phyloP scores from a whole-genome alignment of 805 yeast species.

The Teunomyces panamensis region DNA sequence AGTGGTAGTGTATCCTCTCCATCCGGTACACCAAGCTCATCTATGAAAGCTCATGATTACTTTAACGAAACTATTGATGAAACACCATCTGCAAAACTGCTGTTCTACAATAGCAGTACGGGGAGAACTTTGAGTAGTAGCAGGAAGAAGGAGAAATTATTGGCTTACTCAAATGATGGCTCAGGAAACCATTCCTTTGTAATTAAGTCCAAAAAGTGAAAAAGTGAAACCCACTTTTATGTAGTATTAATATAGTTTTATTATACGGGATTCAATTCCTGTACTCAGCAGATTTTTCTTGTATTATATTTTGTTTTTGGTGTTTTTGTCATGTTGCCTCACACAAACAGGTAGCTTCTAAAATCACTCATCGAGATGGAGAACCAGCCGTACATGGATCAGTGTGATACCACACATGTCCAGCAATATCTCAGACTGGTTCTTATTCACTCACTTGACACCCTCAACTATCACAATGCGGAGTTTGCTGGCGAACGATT shows the following conservation, averaged over 20 bases:
- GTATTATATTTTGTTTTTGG: background rate
- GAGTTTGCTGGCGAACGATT: conserved; percentile 84
- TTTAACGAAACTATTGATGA: conserved; percentile 12
- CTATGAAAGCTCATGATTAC: conserved; percentile 13
- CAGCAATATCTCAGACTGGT: conserved; percentile 51
- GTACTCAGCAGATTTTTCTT: background rate
- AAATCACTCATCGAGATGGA: background rate
- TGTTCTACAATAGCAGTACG: conserved; percentile 18
- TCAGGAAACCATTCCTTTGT: conserved; percentile 36
- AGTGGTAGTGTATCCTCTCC: conserved; percentile 15
- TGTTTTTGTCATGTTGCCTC: background rate
- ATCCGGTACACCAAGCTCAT: conserved; percentile 12
- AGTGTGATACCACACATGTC: conserved; percentile 16
- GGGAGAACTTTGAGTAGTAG: conserved; percentile 25
- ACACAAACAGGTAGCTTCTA: background rate
- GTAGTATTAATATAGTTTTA: background rate
- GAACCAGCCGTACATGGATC: conserved; percentile 2
- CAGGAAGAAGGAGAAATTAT: conserved; percentile 30
- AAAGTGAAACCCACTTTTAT: background rate
- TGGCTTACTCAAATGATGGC: conserved; percentile 42
- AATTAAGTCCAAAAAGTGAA: conserved; percentile 31
- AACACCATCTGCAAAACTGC: conserved; percentile 18
- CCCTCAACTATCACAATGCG: conserved; percentile 69
- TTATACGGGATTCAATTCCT: background rate
- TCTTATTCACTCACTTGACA: conserved; percentile 69